Evolutionary conservation across 257 asterid species (phyloP).

Genomic region (Marsdenia floribunda): DNA sequence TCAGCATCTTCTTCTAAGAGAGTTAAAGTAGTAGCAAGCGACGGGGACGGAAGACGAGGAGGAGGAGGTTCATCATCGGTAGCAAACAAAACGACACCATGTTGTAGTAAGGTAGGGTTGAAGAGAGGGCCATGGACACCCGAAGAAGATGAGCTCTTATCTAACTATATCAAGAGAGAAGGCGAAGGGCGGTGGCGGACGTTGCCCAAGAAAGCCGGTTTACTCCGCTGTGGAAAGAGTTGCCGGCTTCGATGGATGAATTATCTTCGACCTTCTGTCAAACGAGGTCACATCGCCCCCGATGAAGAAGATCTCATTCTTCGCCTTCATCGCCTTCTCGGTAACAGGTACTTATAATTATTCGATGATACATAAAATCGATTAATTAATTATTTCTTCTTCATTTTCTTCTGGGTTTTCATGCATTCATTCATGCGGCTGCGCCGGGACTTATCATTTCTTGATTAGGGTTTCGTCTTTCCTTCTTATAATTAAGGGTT

Average conservation of each 20-base stretch:
- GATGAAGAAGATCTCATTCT: slow-evolving; percentile 82
- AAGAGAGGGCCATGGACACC: slow-evolving; percentile 45
- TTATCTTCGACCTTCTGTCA: slow-evolving; percentile 57
- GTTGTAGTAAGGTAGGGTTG: slow-evolving; percentile 28
- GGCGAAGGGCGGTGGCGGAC: slow-evolving; percentile 41
- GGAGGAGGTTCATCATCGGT: slow-evolving; percentile 9
- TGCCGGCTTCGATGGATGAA: slow-evolving; percentile 64
- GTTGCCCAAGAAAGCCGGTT: slow-evolving; percentile 32
- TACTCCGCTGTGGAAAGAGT: slow-evolving; percentile 38
- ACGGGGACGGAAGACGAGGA: neutral
- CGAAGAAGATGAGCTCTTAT: slow-evolving; percentile 28
- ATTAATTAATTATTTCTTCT: too few relatives aligned
- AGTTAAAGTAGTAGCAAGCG: neutral
- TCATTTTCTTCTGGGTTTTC: too few relatives aligned
- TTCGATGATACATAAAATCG: too few relatives aligned
- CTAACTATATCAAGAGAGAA: slow-evolving; percentile 24
- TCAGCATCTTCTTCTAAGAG: neutral
- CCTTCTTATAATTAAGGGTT: neutral
- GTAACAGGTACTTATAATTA: slow-evolving; percentile 48
- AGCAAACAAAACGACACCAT: slow-evolving; percentile 17
- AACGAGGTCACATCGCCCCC: slow-evolving; percentile 51
- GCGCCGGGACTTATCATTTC: neutral
- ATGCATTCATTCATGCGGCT: too few relatives aligned
- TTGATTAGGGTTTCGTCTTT: neutral
- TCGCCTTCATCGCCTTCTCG: slow-evolving; percentile 83